Evolutionary conservation across 805 yeast species (phyloP), one percentile per base, ranked within the genome.

Genomic region (Wickerhamomyces alni): DNA sequence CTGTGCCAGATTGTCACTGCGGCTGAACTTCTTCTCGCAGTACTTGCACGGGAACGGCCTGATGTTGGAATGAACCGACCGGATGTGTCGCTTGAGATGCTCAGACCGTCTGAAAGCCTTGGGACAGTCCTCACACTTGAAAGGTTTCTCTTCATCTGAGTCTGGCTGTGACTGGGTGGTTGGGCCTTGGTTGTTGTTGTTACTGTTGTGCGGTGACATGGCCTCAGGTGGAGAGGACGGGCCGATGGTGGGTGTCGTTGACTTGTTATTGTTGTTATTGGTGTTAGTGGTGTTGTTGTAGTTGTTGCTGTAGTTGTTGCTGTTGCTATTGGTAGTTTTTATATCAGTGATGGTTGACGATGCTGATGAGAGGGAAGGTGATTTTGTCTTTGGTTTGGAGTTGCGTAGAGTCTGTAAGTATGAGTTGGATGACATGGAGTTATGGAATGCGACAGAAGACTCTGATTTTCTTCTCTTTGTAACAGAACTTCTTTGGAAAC

Each of bases 41-140:
- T 72, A 68, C 17, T 66, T 62, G 52, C 87, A 81, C 36, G 70
- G 74, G 57, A 69, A 80, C 0, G 87, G 91, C 60, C 82, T 81
- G 41, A 78, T 83, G 39, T 79, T 70, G 28, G 83, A 77, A 54
- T 83, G 91, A 44, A 83, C 66, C 2, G 87, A 79, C 44, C 88
- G 65, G 50, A 80, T 70, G 51, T 83, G 91, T 45, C 91, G 69
- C 52, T 81, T 82, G 51, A 83, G 63, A 58, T 83, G 91, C 52
- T 83, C 91, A 51, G 80, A 84, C 45, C 91, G 69, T 54, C 82
- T 77, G 61, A 83, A 83, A 26, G 69, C 58, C 45, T 87, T 70
- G 30, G 74, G 68, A 58, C 91, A 82, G 48, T 69, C 70, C 27
- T 72, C 73, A 56, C 89, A 82, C 36, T 72, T 70, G 52, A 71